A percentile compares a stretch with the other conserved stretches of the same genome.
Conservation (phyloP, 495 filamentous ascomycete genomes). For the Podospora anserina region DNA sequence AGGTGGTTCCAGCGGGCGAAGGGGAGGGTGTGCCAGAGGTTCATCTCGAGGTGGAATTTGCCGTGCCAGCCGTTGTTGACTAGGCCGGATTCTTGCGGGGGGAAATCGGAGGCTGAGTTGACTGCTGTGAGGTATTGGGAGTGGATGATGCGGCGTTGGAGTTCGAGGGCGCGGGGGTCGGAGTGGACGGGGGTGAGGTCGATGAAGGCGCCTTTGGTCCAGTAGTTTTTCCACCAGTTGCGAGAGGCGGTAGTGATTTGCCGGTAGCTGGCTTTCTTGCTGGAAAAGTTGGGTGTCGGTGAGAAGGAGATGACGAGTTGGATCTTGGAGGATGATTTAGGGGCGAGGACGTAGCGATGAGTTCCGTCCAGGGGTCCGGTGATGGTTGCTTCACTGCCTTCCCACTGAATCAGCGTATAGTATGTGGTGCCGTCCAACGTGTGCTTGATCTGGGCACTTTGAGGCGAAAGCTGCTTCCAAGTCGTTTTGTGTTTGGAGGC, state of each 20-base stretch:
- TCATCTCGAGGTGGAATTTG: slow-evolving; percentile 55
- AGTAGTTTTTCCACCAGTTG: slow-evolving; percentile 44
- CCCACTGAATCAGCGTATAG: slow-evolving; percentile 40
- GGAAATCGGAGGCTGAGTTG: slow-evolving; percentile 42
- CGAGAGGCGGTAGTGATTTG: slow-evolving; percentile 18
- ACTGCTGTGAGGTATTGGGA: slow-evolving; percentile 50
- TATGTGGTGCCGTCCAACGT: slow-evolving; percentile 46
- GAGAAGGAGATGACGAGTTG: slow-evolving; percentile 38
- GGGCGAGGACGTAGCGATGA: slow-evolving; percentile 46
- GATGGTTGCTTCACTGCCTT: slow-evolving; percentile 32
- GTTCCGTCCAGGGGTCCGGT: slow-evolving; percentile 32
- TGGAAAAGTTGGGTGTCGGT: slow-evolving; percentile 12
- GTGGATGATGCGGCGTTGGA: slow-evolving; percentile 49
- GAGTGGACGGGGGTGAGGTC: slow-evolving; percentile 38
- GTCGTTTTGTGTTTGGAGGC: slow-evolving; percentile 44
- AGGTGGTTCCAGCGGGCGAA: slow-evolving; percentile 53
- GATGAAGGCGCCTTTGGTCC: slow-evolving; percentile 46
- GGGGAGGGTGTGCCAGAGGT: slow-evolving; percentile 52
- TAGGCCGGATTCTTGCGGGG: slow-evolving; percentile 45
- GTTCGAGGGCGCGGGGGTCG: slow-evolving; percentile 40
- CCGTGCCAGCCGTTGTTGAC: slow-evolving; percentile 58
- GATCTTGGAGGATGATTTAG: slow-evolving; percentile 18
- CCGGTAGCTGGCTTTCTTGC: not conserved
- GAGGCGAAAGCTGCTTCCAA: slow-evolving; percentile 23
- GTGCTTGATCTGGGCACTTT: slow-evolving; percentile 44